Evolutionary conservation across 345 rosid genomes (phyloP).

Genomic region (Brassica juncea): DNA sequence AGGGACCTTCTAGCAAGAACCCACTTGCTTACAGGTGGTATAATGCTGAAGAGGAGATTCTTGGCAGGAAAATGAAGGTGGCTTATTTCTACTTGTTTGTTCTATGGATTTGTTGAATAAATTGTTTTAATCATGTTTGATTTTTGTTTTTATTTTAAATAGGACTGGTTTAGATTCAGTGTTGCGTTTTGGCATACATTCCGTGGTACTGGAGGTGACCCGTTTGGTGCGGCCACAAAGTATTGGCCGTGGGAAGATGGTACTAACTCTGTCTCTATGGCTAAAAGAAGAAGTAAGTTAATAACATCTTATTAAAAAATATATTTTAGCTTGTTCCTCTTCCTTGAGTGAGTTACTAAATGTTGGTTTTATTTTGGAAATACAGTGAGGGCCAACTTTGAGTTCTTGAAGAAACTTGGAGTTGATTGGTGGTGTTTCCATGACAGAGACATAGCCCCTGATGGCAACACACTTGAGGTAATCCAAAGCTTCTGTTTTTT

Average conservation of each 20-base stretch:
- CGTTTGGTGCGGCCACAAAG: constrained; percentile 87
- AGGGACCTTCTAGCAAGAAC: constrained; percentile 82
- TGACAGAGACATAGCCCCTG: constrained; percentile 95
- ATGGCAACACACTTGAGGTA: constrained; percentile 76
- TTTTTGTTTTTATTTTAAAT: background rate
- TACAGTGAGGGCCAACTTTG: constrained; percentile 97
- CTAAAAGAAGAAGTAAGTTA: constrained; percentile 92
- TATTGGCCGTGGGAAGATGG: constrained; percentile 99
- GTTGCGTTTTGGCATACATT: constrained; percentile 99
- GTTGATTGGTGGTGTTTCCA: constrained; percentile 97
- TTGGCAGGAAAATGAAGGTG: constrained; percentile 99
- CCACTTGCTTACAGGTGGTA: constrained; percentile 88
- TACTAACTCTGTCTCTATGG: constrained; percentile 85
- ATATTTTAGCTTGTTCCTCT: background rate
- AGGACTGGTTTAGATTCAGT: constrained; percentile 99
- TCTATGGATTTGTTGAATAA: background rate
- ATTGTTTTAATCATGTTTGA: background rate
- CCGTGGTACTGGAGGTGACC: constrained; percentile 88
- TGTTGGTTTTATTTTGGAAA: constrained; percentile 4
- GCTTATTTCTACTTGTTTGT: background rate
- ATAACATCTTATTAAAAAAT: background rate
- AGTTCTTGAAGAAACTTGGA: constrained; percentile 89
- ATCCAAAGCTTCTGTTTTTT: background rate
- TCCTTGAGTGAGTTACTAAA: constrained; percentile 5
- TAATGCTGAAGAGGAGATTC: constrained; percentile 80